Evolutionary conservation across 371 early-diverging fungal species (phyloP).

Genomic region (Mortierella sp.): DNA sequence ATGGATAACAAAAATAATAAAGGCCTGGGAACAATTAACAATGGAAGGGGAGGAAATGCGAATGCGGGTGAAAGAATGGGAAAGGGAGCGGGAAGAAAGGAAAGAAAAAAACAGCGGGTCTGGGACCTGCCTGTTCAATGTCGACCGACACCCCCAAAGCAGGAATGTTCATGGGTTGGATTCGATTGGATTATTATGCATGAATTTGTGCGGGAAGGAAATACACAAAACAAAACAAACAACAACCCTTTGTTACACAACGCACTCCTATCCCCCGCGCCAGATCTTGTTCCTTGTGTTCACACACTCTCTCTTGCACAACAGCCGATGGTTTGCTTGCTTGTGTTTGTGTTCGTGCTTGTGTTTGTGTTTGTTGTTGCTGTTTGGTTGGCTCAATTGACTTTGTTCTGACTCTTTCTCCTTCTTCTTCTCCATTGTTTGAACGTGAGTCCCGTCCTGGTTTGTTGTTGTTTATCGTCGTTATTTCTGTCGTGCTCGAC

Average conservation of each 20-base stretch:
- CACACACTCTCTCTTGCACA: not conserved
- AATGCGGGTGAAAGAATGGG: not conserved
- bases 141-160: not conserved
- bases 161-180: not conserved
- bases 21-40: constrained; percentile 2
- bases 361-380: not conserved
- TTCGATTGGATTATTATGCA: not conserved
- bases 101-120: not conserved
- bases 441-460: not conserved
- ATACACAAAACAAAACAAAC: not conserved
- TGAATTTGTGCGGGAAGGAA: constrained; percentile 14
- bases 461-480: not conserved
- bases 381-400: not conserved
- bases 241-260: not conserved
- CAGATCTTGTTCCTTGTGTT: constrained; percentile 13
- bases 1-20: not conserved
- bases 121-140: not conserved
- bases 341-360: not conserved
- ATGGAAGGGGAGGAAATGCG: not conserved
- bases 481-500: not conserved
- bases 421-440: not conserved
- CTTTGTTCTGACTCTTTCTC: not conserved
- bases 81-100: not conserved
- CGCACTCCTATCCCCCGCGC: not conserved
- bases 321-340: not conserved